A percentile compares a stretch with the other conserved stretches of the same genome.
phyloP scores from a whole-genome alignment of 1,284 basidiomycete genomes.

The Puccinia coronata region DNA sequence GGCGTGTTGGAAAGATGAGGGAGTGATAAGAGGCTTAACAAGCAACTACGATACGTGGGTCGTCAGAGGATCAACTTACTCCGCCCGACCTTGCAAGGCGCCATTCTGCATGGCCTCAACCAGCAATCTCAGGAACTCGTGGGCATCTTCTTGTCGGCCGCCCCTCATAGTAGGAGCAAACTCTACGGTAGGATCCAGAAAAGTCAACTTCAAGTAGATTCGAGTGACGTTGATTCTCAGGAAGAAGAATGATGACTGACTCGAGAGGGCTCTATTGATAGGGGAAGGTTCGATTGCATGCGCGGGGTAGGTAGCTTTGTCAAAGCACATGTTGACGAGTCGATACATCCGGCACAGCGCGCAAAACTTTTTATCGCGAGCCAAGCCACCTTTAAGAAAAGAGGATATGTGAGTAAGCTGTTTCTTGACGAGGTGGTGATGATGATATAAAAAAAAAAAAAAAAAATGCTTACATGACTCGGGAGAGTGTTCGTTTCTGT shows the following conservation, averaged over 20 bases:
- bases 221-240: neutral
- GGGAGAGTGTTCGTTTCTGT: constrained; percentile 62
- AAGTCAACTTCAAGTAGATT: too few species aligned
- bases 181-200: constrained; percentile 61
- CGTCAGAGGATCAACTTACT: constrained; percentile 63
- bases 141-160: constrained; percentile 95
- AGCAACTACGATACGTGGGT: neutral
- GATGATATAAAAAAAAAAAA: too few species aligned
- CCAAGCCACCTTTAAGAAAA: constrained; percentile 11
- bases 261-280: constrained; percentile 52
- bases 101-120: constrained; percentile 88
- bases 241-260: constrained; percentile 51
- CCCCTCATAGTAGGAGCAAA: constrained; percentile 87
- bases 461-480: constrained; percentile 63
- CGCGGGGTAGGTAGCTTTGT: constrained; percentile 14
- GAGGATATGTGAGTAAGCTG: neutral
- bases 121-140: constrained; percentile 94
- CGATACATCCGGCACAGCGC: constrained; percentile 35
- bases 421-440: constrained; percentile 64
- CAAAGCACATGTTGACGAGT: constrained; percentile 35
- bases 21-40: neutral
- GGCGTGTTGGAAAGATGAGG: too few species aligned
- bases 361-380: constrained; percentile 31
- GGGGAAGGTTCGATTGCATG: constrained; percentile 50
- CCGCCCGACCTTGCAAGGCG: constrained; percentile 71